Conservation (phyloP, 495 filamentous ascomycete species). For the Lasiosphaeris hirsuta region DNA sequence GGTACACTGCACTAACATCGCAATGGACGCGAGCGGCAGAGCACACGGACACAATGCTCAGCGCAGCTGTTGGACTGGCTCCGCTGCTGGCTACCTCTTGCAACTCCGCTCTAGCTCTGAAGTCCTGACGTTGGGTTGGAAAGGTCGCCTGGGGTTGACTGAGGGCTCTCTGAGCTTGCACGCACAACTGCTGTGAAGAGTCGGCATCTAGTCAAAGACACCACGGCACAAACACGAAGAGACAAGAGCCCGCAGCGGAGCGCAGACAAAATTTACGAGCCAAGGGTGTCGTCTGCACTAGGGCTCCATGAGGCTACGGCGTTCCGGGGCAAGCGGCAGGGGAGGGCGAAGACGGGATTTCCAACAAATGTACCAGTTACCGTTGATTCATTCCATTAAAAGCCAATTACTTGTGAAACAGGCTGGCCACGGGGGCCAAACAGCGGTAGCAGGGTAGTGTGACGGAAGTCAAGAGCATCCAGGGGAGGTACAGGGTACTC, state of each 20-base stretch:
- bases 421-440: not conserved
- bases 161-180: not conserved
- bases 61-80: too few species aligned
- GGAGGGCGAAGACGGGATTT: not conserved
- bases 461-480: not conserved
- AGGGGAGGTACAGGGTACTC: constrained; percentile 10
- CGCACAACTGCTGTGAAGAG: not conserved
- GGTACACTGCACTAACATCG: not conserved
- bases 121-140: too few species aligned
- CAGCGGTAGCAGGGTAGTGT: not conserved
- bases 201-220: not conserved
- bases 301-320: constrained; percentile 1
- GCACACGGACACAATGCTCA: not conserved
- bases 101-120: too few species aligned
- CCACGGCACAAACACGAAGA: not conserved
- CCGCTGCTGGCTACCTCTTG: too few species aligned
- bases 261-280: not conserved
- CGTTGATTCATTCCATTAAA: not conserved
- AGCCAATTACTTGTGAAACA: not conserved
- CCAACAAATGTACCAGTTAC: constrained; percentile 2
- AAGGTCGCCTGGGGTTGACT: too few species aligned
- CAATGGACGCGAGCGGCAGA: not conserved
- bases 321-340: not conserved
- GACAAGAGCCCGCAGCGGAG: constrained; percentile 3
- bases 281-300: constrained; percentile 2